Percentiles rank a stretch among this genome's conserved stretches.
These are phyloP conservation scores for Bryoerythrophyllum caledonicum DNA, from an alignment of 225 moss, liverwort and hornwort genomes.

Conservation along the genomic window DNA sequence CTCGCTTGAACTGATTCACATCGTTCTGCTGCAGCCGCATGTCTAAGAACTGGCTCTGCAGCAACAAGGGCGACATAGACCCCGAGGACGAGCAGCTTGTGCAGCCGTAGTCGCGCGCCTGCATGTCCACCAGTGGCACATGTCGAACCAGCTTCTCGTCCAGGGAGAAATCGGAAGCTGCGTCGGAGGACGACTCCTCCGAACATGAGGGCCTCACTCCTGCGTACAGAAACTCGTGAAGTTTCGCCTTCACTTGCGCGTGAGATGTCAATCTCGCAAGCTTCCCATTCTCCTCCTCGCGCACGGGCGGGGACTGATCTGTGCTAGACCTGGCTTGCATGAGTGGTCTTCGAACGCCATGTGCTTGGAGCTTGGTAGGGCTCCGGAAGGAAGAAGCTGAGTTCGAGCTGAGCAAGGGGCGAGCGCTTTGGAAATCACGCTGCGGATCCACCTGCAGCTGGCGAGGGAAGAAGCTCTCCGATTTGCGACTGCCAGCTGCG, in stretches of 20 bases:
- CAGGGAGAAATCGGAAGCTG: constrained; percentile 35
- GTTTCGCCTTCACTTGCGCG: not conserved
- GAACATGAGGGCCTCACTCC: constrained; percentile 15
- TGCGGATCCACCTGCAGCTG: constrained; percentile 8
- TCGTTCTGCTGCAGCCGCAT: constrained; percentile 39
- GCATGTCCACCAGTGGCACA: not conserved
- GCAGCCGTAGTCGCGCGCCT: constrained; percentile 24
- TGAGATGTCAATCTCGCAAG: not conserved
- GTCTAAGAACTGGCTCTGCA: constrained; percentile 46
- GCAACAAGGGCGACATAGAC: constrained; percentile 43
- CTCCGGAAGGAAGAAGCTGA: constrained; percentile 2
- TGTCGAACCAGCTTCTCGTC: constrained; percentile 12
- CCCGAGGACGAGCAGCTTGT: constrained; percentile 50
- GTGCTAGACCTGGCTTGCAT: not conserved
- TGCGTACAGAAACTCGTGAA: constrained; percentile 11
- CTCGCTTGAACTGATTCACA: constrained; percentile 11
- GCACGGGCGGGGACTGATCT: constrained; percentile 21
- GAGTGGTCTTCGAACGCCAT: constrained; percentile 10
- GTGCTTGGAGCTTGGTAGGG: constrained; percentile 4
- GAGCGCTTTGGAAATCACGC: not conserved
- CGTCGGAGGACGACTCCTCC: constrained; percentile 43
- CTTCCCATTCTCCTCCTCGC: constrained; percentile 8
- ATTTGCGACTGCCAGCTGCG: constrained; percentile 25
- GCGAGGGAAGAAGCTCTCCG: constrained; percentile 16
- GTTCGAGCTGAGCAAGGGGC: not conserved